These are phyloP conservation scores for Otatea glauca DNA, from an alignment of 176 grass and related monocot genomes.

Conservation along the genomic window DNA sequence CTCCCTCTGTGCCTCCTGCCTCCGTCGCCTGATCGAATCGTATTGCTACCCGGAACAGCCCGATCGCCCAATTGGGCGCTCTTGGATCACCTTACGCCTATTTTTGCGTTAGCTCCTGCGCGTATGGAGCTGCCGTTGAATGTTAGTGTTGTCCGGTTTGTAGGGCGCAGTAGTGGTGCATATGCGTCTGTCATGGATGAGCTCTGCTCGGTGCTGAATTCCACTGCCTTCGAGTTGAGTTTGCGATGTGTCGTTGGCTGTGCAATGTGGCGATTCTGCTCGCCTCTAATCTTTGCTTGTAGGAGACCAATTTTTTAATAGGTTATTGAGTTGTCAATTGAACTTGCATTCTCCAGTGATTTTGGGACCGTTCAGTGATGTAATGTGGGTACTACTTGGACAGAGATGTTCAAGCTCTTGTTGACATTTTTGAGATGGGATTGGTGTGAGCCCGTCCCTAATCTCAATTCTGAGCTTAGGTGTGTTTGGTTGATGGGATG, in stretches of 20 bases:
- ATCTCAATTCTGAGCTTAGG: background rate
- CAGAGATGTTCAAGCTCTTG: background rate
- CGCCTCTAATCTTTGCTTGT: background rate
- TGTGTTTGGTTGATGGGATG: no score
- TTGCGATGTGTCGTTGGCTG: background rate
- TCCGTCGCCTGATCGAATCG: constrained; percentile 6
- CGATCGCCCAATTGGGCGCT: constrained; percentile 25
- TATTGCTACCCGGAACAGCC: constrained; percentile 10
- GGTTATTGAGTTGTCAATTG: background rate
- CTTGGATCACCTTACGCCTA: background rate
- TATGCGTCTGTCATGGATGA: background rate
- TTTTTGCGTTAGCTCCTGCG: background rate
- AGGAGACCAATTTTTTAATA: background rate
- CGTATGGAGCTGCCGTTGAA: background rate
- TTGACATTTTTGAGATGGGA: background rate
- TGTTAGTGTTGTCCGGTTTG: constrained; percentile 2
- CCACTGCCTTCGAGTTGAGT: background rate
- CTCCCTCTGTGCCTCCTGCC: background rate
- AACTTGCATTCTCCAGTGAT: background rate
- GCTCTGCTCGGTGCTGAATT: constrained; percentile 20
- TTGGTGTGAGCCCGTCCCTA: background rate
- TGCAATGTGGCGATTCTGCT: constrained; percentile 18
- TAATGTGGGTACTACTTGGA: background rate
- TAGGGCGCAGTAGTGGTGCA: background rate
- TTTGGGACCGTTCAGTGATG: background rate